Percentiles rank a stretch among this genome's conserved stretches.
Evolutionary conservation across 2,329 filamentous ascomycete species (phyloP).

Genomic region (Ceratocystiopsis sp.): DNA sequence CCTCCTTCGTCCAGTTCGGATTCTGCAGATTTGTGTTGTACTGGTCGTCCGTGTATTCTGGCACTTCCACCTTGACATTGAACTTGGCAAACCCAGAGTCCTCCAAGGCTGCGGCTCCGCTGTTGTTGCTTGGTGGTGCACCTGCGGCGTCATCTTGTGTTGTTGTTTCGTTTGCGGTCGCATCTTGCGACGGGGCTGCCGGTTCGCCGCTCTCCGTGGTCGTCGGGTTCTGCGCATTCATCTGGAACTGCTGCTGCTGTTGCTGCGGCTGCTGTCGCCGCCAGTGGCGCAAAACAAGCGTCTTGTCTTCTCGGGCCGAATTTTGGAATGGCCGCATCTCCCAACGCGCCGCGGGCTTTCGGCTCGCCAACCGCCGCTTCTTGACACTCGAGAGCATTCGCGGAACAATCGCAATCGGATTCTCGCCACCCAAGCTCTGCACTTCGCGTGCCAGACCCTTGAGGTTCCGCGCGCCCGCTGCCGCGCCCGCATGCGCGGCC

Average conservation of each 20-base stretch:
- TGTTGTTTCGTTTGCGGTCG: no score
- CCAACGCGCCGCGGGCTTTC: conserved; percentile 45
- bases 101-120: conserved; percentile 18
- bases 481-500: conserved; percentile 25
- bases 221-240: no score
- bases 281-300: conserved; percentile 64
- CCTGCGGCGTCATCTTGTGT: no score
- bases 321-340: conserved; percentile 58
- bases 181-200: no score
- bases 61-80: conserved; percentile 64
- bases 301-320: conserved; percentile 52
- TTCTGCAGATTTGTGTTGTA: conserved; percentile 61
- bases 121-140: no score
- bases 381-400: conserved; percentile 38
- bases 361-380: conserved; percentile 35
- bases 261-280: conserved; percentile 25
- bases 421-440: conserved; percentile 47
- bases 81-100: conserved; percentile 66
- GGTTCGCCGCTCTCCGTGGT: not conserved
- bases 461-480: conserved; percentile 25
- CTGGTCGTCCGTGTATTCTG: conserved; percentile 72
- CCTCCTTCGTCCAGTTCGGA: conserved; percentile 73
- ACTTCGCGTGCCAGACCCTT: conserved; percentile 50
- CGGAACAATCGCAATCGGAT: conserved; percentile 49
- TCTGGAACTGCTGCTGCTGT: no score